Evolutionary conservation across 768 basidiomycete genomes (phyloP).

Genomic region (Termitomyces sp.): DNA sequence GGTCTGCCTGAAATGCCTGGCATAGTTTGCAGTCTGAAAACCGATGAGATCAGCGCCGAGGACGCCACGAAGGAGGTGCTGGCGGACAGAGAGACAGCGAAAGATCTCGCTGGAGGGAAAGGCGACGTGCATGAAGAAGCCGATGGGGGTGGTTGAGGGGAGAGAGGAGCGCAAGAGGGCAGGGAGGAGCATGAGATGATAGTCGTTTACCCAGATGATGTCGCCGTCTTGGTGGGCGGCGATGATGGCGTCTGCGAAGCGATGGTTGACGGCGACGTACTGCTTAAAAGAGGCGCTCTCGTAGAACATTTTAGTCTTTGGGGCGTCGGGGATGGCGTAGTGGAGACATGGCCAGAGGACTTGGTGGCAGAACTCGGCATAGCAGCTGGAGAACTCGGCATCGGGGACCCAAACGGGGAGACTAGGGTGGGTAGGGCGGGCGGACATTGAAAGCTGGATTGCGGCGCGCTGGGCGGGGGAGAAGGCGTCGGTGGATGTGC

Average conservation of each 20-base stretch:
- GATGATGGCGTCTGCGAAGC: constrained; percentile 83
- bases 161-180: constrained; percentile 68
- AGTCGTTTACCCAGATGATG: constrained; percentile 92
- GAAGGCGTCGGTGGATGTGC: constrained; percentile 63
- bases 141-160: constrained; percentile 59
- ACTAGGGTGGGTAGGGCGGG: constrained; percentile 28
- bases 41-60: constrained; percentile 92
- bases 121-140: constrained; percentile 96
- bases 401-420: constrained; percentile 78
- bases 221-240: constrained; percentile 83
- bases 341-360: constrained; percentile 88
- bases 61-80: constrained; percentile 76
- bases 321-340: constrained; percentile 83
- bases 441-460: constrained; percentile 42
- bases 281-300: constrained; percentile 78
- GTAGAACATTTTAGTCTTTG: constrained; percentile 77
- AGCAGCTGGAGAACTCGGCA: constrained; percentile 70
- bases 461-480: constrained; percentile 46
- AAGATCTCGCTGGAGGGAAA: constrained; percentile 97
- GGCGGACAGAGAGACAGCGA: constrained; percentile 77
- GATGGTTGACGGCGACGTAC: constrained; percentile 85
- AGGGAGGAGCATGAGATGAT: constrained; percentile 93
- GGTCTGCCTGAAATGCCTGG: constrained; percentile 82
- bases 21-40: constrained; percentile 84
- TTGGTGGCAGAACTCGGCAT: constrained; percentile 87